Evolutionary conservation across 2,329 filamentous ascomycete genomes (phyloP).

Genomic region (Metarhizium brunneum): DNA sequence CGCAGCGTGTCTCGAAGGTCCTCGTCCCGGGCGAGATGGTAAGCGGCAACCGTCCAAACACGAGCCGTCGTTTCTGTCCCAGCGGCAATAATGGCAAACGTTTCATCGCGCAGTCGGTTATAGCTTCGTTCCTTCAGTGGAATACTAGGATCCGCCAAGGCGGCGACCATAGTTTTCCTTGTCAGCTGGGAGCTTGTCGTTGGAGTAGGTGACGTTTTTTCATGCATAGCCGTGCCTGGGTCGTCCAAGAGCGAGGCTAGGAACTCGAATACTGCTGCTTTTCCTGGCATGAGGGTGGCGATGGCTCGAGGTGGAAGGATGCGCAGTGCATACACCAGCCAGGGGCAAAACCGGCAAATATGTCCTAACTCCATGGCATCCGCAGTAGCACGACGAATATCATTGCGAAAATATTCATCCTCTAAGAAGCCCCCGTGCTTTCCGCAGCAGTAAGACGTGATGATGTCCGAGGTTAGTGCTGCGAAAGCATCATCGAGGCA

Average conservation of each 20-base stretch:
- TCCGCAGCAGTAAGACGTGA: neutral
- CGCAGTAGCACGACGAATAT: neutral
- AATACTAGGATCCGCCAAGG: neutral
- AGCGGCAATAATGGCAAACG: neutral
- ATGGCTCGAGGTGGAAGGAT: neutral
- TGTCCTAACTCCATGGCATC: neutral
- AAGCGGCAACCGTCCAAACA: neutral
- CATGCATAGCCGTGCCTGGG: neutral
- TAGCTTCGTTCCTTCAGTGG: neutral
- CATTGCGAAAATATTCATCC: neutral
- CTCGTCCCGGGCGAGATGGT: neutral
- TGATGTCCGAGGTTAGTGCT: conserved; percentile 3
- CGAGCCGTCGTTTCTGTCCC: neutral
- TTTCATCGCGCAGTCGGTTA: neutral
- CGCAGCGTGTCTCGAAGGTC: neutral
- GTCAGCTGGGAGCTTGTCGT: neutral
- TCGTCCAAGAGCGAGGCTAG: neutral
- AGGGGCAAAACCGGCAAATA: neutral
- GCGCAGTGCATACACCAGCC: neutral
- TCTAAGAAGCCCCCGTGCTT: neutral
- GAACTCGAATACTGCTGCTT: neutral
- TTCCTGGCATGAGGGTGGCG: neutral
- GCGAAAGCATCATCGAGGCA: conserved; percentile 1
- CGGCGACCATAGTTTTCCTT: neutral
- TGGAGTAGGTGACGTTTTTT: neutral